Evolutionary conservation across 2,329 filamentous ascomycete genomes (phyloP), one percentile per base, ranked within the genome.

Genomic region (Nigrospora osmanthi): DNA sequence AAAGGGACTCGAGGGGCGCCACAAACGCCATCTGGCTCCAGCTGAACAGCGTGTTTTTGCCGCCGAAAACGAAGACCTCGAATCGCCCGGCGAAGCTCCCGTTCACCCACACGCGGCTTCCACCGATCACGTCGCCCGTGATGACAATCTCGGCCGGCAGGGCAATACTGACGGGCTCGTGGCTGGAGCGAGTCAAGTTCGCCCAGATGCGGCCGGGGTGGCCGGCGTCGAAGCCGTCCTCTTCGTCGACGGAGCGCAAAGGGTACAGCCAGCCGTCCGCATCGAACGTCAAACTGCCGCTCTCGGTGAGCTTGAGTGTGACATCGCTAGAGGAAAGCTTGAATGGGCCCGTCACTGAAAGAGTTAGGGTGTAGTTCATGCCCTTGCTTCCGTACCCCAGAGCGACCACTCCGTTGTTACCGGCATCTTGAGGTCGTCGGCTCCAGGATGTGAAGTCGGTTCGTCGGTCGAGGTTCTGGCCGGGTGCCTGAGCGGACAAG

Each of bases 1-100:
- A 15, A 6, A 58, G 12, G 2, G 17, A 42, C 9, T 72, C 61
- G 34, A 76, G 45, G 1, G 73, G 73, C 10, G 73, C 73, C 12
- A 76, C 74, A 52, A 78, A 69, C 1, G 74, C 73, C 73, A 78
- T 78, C 54, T 76, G 73, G 48, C 68, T 75, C 75, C 73, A 78
- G 31, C 71, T 75, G 39, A 75, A 72, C 40, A 68, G 47, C 9
- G 63, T 68, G 45, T 78, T 78, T 31, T 62, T 64, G 2, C 75
- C 75, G 0, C 74, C 74, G 50, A 67, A 78, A 1, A 78, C 68
- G 47, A 73, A 75, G 0, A 76, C 73, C 49, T 78, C 74, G 43
- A 77, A 78, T 11, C 75, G 56, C 0, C 75, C 75, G 1, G 50
- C 63, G 39, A 77, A 75, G 0, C 49, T 39, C 9, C 62, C 67